phyloP scores from a whole-genome alignment of 2,329 filamentous ascomycete species.

The Bipolaris zeicola region DNA sequence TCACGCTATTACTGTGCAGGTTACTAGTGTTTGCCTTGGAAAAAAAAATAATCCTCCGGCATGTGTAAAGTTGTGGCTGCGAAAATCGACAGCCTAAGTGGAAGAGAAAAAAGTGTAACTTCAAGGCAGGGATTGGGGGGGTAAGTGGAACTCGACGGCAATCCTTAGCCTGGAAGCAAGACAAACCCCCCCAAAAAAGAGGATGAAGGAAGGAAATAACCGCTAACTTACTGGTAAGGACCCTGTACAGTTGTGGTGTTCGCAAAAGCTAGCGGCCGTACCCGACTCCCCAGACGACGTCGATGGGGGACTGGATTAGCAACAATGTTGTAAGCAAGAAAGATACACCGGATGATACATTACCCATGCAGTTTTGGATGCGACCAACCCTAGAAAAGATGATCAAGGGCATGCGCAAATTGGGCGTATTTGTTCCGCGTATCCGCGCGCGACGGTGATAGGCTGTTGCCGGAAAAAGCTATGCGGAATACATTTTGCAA shows the following conservation, averaged over 20 bases:
- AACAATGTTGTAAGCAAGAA: background rate
- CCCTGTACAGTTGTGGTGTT: background rate
- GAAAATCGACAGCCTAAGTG: no score
- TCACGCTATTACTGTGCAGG: background rate
- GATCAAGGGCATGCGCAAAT: background rate
- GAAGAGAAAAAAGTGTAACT: no score
- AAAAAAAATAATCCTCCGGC: no score
- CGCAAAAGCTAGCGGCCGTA: constrained; percentile 8
- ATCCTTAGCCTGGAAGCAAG: background rate
- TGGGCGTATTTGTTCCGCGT: background rate
- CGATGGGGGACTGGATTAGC: constrained; percentile 1
- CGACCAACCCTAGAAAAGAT: background rate
- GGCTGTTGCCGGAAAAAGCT: background rate
- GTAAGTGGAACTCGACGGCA: no score
- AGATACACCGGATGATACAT: background rate
- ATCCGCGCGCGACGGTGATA: background rate
- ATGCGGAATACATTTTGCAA: constrained; percentile 6
- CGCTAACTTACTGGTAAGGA: background rate
- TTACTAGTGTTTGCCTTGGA: no score
- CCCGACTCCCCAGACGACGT: constrained; percentile 5
- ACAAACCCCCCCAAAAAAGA: background rate
- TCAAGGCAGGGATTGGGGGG: no score
- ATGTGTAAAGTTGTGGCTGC: no score
- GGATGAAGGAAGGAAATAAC: background rate
- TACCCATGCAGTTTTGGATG: background rate